phyloP scores from a whole-genome alignment of 148 eudicot genomes.

The Rhododendron henanense region DNA sequence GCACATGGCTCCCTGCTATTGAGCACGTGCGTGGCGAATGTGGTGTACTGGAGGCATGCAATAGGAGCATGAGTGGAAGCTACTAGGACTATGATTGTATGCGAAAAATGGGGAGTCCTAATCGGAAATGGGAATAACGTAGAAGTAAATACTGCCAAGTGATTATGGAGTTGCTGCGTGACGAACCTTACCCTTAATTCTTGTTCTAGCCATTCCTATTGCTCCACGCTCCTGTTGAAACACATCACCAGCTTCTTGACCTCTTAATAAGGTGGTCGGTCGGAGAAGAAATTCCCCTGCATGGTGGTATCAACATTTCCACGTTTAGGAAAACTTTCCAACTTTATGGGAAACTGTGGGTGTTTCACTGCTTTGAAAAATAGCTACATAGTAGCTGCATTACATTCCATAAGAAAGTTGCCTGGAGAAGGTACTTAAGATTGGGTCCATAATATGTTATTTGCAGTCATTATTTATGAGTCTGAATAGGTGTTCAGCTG shows the following conservation, averaged over 20 bases:
- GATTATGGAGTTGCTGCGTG: not conserved
- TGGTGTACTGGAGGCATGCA: not conserved
- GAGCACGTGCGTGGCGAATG: not conserved
- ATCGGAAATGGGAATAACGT: not conserved
- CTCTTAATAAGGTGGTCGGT: not conserved
- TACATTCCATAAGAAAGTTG: constrained; percentile 61
- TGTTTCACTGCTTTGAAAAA: constrained; percentile 34
- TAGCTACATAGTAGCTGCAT: constrained; percentile 87
- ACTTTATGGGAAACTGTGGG: not conserved
- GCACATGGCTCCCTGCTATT: not conserved
- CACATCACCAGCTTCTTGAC: not conserved
- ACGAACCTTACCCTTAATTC: not conserved
- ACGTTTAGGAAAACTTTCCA: not conserved
- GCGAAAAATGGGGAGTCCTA: not conserved
- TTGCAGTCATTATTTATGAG: no score
- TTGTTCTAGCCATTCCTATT: not conserved
- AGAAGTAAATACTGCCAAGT: not conserved
- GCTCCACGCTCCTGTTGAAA: not conserved
- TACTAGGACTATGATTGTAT: not conserved
- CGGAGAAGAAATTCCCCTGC: not conserved
- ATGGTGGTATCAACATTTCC: not conserved
- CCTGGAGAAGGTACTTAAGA: constrained; percentile 57
- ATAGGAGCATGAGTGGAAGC: not conserved
- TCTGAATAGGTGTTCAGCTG: no score
- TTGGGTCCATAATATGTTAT: no score